Base-by-base conservation (phyloP, 768 basidiomycete species). In the Podaxis pistillaris region DNA sequence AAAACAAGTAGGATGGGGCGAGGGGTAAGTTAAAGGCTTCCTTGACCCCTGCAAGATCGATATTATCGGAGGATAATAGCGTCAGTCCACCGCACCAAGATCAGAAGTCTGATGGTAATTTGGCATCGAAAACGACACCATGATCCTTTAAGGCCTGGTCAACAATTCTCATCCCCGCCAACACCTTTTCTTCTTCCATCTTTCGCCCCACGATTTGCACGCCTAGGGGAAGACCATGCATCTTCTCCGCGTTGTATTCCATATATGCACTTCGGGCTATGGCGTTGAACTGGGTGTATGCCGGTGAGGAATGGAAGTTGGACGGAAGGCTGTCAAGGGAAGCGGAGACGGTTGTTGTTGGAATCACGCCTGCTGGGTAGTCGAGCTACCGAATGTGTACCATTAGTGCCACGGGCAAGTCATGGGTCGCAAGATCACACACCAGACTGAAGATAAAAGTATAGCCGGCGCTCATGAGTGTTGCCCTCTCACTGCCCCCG, bases 121-220 rank as follows among this genome's bases (percentile, higher is more conserved):
- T 38, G 2, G 58, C 30, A 38, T 59, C 58, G 22, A 59, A 59
- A 15, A 50, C 30, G 7, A 51, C 49, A 37, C 49, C 58, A 9
- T 33, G 38, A 24, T 50, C 58, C 22, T 64, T 67, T 65, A 81
- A 66, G 1, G 78, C 75, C 40, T 64, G 70, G 67, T 80, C 76
- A 19, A 80, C 73, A 28, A 90, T 77, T 67, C 83, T 83, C 85
- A 90, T 89, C 1, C 84, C 87, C 67, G 86, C 83, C 6, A 91
- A 65, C 2, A 89, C 88, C 68, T 86, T 86, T 73, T 92, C 90
- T 72, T 91, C 90, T 69, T 89, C 86, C 44, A 89, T 78, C 46
- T 85, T 75, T 50, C 80, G 74, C 1, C 87, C 88, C 0, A 84
- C 79, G 36, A 91, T 71, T 69, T 91, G 88, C 11, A 90, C 83